Conservation (phyloP, 352 stramenopile genomes). For the Saprolegnia diclina region DNA sequence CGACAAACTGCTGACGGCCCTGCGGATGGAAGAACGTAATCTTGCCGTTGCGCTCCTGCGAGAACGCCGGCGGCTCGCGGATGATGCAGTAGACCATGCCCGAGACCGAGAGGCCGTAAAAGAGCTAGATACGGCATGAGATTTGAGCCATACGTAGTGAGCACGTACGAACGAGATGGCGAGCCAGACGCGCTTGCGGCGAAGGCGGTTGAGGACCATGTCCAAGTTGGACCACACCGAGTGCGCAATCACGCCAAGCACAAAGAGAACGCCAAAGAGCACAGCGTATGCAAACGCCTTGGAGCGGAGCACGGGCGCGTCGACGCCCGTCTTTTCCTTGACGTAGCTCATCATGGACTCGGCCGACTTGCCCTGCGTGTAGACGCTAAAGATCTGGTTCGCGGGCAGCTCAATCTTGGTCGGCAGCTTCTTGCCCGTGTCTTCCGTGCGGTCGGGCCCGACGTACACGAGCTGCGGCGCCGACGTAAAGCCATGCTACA, state of each 20-base stretch:
- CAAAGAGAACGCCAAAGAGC: constrained; percentile 31
- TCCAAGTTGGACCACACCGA: constrained; percentile 64
- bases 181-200: constrained; percentile 82
- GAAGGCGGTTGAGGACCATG: constrained; percentile 59
- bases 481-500: constrained; percentile 69
- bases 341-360: constrained; percentile 66
- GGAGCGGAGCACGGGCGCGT: constrained; percentile 62
- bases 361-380: constrained; percentile 63
- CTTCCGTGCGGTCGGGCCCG: constrained; percentile 47
- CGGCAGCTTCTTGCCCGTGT: constrained; percentile 44
- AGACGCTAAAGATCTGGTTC: constrained; percentile 72
- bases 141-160: not conserved
- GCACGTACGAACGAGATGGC: constrained; percentile 62
- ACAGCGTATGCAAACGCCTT: constrained; percentile 63
- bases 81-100: constrained; percentile 89
- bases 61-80: constrained; percentile 69
- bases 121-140: constrained; percentile 59
- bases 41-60: constrained; percentile 65
- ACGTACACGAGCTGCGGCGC: constrained; percentile 74
- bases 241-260: constrained; percentile 43
- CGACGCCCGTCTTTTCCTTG: constrained; percentile 76
- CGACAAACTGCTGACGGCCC: constrained; percentile 74
- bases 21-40: constrained; percentile 85
- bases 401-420: constrained; percentile 48
- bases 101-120: constrained; percentile 82